A percentile compares a stretch with the other conserved stretches of the same genome.
Evolutionary conservation across 2,329 filamentous ascomycete genomes (phyloP).

Genomic region (Alternaria burnsii): DNA sequence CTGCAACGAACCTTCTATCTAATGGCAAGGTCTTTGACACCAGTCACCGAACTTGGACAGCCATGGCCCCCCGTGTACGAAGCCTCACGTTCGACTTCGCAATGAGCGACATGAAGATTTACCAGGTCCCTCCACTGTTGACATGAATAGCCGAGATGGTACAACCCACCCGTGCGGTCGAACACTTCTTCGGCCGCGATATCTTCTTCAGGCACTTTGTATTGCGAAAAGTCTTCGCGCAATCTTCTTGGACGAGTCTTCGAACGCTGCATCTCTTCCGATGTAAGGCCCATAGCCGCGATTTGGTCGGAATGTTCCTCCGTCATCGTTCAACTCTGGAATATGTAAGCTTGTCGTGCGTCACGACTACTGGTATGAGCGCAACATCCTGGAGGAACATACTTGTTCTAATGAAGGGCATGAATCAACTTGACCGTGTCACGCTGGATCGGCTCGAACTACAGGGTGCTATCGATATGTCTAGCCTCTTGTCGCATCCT

Average conservation of each 20-base stretch:
- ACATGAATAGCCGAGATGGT: not conserved
- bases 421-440: not conserved
- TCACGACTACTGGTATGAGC: not conserved
- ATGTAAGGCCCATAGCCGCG: not conserved
- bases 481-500: not conserved
- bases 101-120: not conserved
- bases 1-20: not conserved
- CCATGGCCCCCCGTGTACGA: not conserved
- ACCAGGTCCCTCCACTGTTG: not conserved
- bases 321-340: not conserved
- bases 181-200: not conserved
- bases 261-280: conserved; percentile 1
- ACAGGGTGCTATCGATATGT: not conserved
- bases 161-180: not conserved
- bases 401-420: not conserved
- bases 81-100: not conserved
- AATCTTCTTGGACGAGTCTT: not conserved
- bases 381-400: not conserved
- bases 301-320: not conserved
- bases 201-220: not conserved
- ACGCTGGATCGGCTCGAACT: not conserved
- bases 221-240: not conserved
- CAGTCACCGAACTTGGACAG: not conserved
- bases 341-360: not conserved
- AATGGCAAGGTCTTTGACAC: not conserved